Evolutionary conservation across 2,329 filamentous ascomycete species (phyloP).

Genomic region (Microsporum canis): DNA sequence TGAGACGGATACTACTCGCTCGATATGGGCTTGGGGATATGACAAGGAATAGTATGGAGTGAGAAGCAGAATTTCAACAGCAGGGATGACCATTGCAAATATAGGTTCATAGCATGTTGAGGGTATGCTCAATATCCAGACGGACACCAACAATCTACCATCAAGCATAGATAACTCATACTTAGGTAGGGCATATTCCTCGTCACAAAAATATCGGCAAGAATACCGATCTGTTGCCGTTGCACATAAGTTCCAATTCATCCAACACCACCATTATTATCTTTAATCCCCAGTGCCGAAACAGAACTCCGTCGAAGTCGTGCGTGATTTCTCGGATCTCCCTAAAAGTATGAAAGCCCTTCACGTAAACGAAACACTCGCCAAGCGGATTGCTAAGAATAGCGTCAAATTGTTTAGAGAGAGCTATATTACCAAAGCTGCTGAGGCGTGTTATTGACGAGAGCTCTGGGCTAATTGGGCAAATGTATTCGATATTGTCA

Average conservation of each 20-base stretch:
- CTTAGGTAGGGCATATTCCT: constrained; percentile 36
- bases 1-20: constrained; percentile 30
- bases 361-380: constrained; percentile 27
- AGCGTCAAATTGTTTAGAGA: constrained; percentile 37
- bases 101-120: constrained; percentile 45
- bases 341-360: constrained; percentile 29
- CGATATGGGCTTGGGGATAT: constrained; percentile 36
- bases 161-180: background rate
- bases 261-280: constrained; percentile 39
- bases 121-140: constrained; percentile 24
- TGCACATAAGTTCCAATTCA: constrained; percentile 37
- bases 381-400: constrained; percentile 38
- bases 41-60: constrained; percentile 34
- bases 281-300: constrained; percentile 32
- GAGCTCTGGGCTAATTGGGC: constrained; percentile 28
- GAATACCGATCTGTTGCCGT: constrained; percentile 40
- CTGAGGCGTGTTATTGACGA: constrained; percentile 44
- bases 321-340: constrained; percentile 47
- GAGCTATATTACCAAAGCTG: constrained; percentile 40
- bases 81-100: constrained; percentile 44
- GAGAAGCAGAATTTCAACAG: constrained; percentile 34
- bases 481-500: constrained; percentile 17
- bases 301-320: constrained; percentile 40
- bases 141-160: background rate
- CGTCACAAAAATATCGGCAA: constrained; percentile 41